Evolutionary conservation across 1,284 basidiomycete genomes (phyloP), one percentile per base, ranked within the genome.

Genomic region (Singerocomus rubriflavus): DNA sequence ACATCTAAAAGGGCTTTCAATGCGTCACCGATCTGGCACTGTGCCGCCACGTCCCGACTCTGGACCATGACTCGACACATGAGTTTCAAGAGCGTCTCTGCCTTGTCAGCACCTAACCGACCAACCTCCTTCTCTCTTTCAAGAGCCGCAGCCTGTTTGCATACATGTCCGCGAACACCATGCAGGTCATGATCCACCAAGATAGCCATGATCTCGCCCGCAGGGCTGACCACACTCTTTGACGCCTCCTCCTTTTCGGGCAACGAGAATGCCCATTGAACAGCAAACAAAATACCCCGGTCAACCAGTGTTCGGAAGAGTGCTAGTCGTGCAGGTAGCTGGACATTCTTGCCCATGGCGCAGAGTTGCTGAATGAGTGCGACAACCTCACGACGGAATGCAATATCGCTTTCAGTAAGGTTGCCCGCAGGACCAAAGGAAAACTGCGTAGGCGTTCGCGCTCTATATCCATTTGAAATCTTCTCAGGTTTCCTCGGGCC

Each of bases 281-380:
- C 82, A n/a, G 89, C 88, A 54, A 88, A 88, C 8, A 98, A 73
- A 41, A 98, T 77, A 0, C 94, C 96, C 12, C 88, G 84, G 55
- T 98, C 95, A 46, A 95, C 83, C 9, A 99, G 78, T 2, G 84
- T 80, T 45, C 93, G 86, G 72, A 97, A 98, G n/a, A 99, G 82
- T 5, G 81, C 75, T 65, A 97, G 79, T 31, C 97, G 86, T 16
- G 87, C 81, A 6, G 89, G 86, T 7, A 98, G 77, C 67, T 98
- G 96, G 12, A 98, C 86, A 63, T 93, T 93, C 78, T 98, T 99
- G 57, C 92, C 94, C 89, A 98, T 97, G 39, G 87, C 77, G 64
- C 92, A 93, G 8, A 99, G 81, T 61, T 98, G 93, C 62, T 98
- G 94, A 36, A 99, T 75, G 57, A 99, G 88, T 40, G 88, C 72